Conservation (phyloP, 306 rosid genomes). For the Trifolium fragiferum region DNA sequence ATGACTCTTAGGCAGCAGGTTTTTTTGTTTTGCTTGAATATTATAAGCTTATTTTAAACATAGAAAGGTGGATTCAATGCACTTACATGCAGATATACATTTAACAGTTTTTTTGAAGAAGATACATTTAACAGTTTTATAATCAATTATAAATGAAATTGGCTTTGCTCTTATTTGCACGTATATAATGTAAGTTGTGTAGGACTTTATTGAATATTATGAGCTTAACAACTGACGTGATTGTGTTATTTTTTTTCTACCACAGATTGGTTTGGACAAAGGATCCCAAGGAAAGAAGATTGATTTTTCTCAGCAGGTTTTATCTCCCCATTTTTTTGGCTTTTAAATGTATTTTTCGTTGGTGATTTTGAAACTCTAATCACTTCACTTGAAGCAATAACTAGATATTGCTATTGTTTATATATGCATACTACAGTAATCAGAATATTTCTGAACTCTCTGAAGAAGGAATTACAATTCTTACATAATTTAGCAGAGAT, state of each 20-base stretch:
- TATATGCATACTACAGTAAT: not conserved
- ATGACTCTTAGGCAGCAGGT: not conserved
- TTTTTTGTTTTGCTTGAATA: not conserved
- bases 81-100: not conserved
- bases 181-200: slow-evolving; percentile 15
- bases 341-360: not conserved
- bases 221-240: slow-evolving; percentile 6
- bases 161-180: slow-evolving; percentile 11
- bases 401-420: slow-evolving; percentile 25
- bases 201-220: not conserved
- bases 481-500: not conserved
- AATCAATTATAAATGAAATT: slow-evolving; percentile 7
- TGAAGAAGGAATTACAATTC: not conserved
- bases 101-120: not conserved
- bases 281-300: slow-evolving; percentile 74
- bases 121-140: too few species aligned
- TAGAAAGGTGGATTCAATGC: not conserved
- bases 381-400: not conserved
- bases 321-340: not conserved
- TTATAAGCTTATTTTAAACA: too few species aligned
- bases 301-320: slow-evolving; percentile 77
- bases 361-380: slow-evolving; percentile 15
- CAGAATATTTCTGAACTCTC: not conserved
- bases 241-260: slow-evolving; percentile 9
- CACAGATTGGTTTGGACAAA: slow-evolving; percentile 90